Evolutionary conservation across 2,329 filamentous ascomycete genomes (phyloP).

Genomic region (Periconia digitata): DNA sequence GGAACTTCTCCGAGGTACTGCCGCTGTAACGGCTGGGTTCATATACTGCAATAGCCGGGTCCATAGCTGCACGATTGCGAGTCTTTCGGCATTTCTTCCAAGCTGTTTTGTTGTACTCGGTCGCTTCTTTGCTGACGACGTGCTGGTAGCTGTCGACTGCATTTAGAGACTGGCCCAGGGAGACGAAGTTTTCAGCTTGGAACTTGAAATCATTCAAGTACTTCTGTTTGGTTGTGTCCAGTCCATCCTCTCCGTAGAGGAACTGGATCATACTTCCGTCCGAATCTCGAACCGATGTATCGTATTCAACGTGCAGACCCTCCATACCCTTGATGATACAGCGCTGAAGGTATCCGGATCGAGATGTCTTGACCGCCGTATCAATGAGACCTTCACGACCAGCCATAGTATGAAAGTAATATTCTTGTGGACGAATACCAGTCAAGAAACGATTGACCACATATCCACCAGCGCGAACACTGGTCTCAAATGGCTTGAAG

Average conservation of each 20-base stretch:
- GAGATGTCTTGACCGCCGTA: slow-evolving; percentile 96
- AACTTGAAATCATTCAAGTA: slow-evolving; percentile 91
- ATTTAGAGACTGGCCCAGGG: slow-evolving; percentile 74
- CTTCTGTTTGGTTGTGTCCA: slow-evolving; percentile 92
- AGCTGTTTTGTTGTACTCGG: slow-evolving; percentile 62
- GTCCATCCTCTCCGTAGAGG: slow-evolving; percentile 91
- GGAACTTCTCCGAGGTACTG: slow-evolving; percentile 87
- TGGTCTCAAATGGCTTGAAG: slow-evolving; percentile 88
- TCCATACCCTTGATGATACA: slow-evolving; percentile 99
- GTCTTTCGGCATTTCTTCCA: slow-evolving; percentile 82
- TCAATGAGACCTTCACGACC: slow-evolving; percentile 97
- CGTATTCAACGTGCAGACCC: slow-evolving; percentile 87
- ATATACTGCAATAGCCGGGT: slow-evolving; percentile 73
- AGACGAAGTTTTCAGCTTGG: slow-evolving; percentile 80
- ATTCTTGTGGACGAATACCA: slow-evolving; percentile 94
- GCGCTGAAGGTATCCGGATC: slow-evolving; percentile 93
- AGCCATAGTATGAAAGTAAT: slow-evolving; percentile 99
- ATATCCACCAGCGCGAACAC: slow-evolving; percentile 87
- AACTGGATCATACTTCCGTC: slow-evolving; percentile 95
- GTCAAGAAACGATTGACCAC: slow-evolving; percentile 97
- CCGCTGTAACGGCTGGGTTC: slow-evolving; percentile 78
- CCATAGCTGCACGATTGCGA: slow-evolving; percentile 65
- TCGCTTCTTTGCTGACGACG: slow-evolving; percentile 67
- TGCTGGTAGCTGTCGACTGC: slow-evolving; percentile 59
- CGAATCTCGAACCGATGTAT: slow-evolving; percentile 89